Conservation (phyloP, 2,329 filamentous ascomycete species). For the Didymosphaeria variabile region DNA sequence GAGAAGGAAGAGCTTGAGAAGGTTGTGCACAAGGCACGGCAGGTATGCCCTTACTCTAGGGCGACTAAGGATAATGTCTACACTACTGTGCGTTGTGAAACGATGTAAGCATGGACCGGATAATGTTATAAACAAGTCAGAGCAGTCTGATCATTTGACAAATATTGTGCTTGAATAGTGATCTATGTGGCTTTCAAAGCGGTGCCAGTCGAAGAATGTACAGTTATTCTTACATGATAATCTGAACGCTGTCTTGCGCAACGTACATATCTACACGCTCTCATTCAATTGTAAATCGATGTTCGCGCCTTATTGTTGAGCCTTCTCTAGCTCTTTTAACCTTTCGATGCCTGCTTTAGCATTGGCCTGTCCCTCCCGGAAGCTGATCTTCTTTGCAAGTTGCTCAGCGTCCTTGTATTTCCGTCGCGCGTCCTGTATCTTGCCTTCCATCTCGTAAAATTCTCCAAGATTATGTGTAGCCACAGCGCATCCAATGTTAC, state of each 20-base stretch:
- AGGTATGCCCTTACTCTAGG: constrained; percentile 47
- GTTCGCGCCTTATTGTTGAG: background rate
- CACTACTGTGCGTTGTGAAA: constrained; percentile 32
- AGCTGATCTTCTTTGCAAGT: constrained; percentile 61
- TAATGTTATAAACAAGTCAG: no score
- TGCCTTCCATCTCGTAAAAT: constrained; percentile 78
- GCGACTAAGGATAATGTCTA: constrained; percentile 47
- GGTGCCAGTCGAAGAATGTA: background rate
- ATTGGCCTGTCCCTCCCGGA: constrained; percentile 55
- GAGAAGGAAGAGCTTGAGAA: constrained; percentile 48
- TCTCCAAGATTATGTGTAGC: constrained; percentile 89
- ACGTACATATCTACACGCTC: constrained; percentile 1
- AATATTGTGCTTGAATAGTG: background rate
- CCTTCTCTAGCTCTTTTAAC: constrained; percentile 36
- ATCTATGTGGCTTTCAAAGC: background rate
- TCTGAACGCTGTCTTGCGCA: background rate
- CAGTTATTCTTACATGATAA: background rate
- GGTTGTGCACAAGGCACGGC: constrained; percentile 46
- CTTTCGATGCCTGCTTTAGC: constrained; percentile 53
- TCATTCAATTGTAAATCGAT: background rate
- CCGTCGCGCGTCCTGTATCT: constrained; percentile 69
- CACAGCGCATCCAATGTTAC: constrained; percentile 82
- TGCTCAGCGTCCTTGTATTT: constrained; percentile 74
- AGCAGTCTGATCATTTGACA: background rate
- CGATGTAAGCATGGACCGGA: constrained; percentile 24